These are phyloP conservation scores for Podaxis rugospora DNA, from an alignment of 768 basidiomycete species.

Conservation along the genomic window DNA sequence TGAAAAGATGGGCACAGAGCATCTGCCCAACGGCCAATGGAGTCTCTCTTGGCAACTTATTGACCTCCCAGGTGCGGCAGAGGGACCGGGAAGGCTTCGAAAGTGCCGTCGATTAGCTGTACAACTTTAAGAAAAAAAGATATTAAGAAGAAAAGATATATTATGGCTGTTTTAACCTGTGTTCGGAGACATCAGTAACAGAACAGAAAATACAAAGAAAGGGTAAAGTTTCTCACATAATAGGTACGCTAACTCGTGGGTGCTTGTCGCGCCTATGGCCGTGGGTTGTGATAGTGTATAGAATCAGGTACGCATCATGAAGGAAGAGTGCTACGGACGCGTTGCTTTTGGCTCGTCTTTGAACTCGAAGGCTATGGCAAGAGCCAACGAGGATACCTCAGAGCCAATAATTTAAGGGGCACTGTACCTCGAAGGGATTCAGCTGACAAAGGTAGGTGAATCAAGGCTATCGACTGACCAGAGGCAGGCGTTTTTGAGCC, in stretches of 20 bases:
- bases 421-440: background rate
- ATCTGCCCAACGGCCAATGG: constrained; percentile 16
- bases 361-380: background rate
- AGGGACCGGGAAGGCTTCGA: constrained; percentile 38
- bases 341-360: background rate
- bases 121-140: background rate
- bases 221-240: background rate
- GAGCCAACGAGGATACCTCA: background rate
- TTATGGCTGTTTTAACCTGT: background rate
- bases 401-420: background rate
- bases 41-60: constrained; percentile 29
- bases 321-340: background rate
- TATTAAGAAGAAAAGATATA: background rate
- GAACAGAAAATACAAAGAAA: background rate
- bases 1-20: constrained; percentile 15
- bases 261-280: background rate
- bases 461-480: background rate
- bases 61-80: constrained; percentile 29
- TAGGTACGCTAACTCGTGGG: background rate
- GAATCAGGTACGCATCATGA: background rate
- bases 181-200: background rate
- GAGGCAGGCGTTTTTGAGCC: background rate
- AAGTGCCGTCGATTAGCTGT: constrained; percentile 25
- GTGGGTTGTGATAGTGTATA: background rate
- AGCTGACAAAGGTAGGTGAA: background rate